Evolutionary conservation across 306 rosid genomes (phyloP).

Genomic region (Cucumis cinereus): DNA sequence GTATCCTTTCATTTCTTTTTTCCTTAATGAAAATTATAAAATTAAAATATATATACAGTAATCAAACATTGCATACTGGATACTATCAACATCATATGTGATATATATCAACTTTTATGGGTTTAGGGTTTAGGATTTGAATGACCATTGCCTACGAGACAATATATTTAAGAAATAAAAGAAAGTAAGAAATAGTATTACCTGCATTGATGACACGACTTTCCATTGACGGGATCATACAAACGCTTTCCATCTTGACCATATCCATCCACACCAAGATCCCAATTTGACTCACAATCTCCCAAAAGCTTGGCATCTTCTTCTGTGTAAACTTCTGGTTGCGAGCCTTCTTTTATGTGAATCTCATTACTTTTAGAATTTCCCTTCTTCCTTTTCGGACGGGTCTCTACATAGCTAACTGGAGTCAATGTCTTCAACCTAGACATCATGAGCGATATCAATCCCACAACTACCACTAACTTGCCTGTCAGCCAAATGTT

Average conservation of each 20-base stretch:
- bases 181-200: not conserved
- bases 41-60: not conserved
- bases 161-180: not conserved
- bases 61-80: not conserved
- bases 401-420: constrained; percentile 24
- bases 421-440: constrained; percentile 50
- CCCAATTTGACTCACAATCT: constrained; percentile 50
- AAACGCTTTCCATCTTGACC: constrained; percentile 51
- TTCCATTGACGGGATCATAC: constrained; percentile 45
- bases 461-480: constrained; percentile 5
- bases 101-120: too few relatives aligned
- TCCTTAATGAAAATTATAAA: too few relatives aligned
- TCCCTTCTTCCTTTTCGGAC: constrained; percentile 1
- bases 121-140: not conserved
- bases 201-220: constrained; percentile 85
- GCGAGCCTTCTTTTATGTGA: constrained; percentile 33
- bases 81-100: not conserved
- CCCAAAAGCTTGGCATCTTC: constrained; percentile 58
- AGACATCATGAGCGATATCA: constrained; percentile 11
- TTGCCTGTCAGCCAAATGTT: not conserved
- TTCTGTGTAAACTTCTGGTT: constrained; percentile 65
- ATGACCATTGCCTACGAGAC: not conserved
- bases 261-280: constrained; percentile 52
- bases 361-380: constrained; percentile 18
- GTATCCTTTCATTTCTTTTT: too few relatives aligned